Evolutionary conservation across 1,139 yeast species (phyloP).

Genomic region (Pichia sp.): DNA sequence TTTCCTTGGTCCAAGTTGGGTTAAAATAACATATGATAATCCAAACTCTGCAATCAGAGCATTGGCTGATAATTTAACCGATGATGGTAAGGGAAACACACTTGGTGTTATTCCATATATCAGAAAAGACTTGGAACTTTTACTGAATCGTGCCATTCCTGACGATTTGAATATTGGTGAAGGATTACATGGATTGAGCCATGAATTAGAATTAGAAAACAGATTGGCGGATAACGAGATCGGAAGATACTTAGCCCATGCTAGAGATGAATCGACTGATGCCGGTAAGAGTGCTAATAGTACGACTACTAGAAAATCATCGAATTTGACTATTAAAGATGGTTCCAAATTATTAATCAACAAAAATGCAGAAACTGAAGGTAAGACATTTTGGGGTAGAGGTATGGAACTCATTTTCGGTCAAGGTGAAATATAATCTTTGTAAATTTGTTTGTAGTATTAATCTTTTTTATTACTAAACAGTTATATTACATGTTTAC

Average conservation of each 20-base stretch:
- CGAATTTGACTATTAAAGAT: constrained; percentile 14
- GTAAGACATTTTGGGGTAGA: constrained; percentile 9
- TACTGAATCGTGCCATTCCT: constrained; percentile 54
- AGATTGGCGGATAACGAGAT: constrained; percentile 23
- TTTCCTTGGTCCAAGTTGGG: constrained; percentile 86
- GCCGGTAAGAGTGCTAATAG: neutral
- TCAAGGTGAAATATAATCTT: constrained; percentile 20
- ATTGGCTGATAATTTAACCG: constrained; percentile 66
- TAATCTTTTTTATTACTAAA: too few relatives aligned
- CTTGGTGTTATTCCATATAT: constrained; percentile 78
- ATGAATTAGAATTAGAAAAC: constrained; percentile 23
- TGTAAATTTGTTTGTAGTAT: neutral
- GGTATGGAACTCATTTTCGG: constrained; percentile 22
- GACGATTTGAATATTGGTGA: constrained; percentile 58
- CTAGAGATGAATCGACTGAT: neutral
- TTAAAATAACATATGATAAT: constrained; percentile 78
- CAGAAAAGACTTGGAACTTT: constrained; percentile 58
- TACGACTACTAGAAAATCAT: neutral
- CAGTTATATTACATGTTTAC: too few relatives aligned
- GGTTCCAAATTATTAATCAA: constrained; percentile 18
- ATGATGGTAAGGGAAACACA: constrained; percentile 33
- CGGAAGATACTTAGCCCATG: constrained; percentile 15
- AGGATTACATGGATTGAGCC: constrained; percentile 19
- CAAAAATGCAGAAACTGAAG: constrained; percentile 4
- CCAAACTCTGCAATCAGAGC: constrained; percentile 81